A percentile compares a stretch with the other conserved stretches of the same genome.
These are phyloP conservation scores for Plasmodium knowlesi DNA, from an alignment of 169 alveolate species.

Conservation along the genomic window DNA sequence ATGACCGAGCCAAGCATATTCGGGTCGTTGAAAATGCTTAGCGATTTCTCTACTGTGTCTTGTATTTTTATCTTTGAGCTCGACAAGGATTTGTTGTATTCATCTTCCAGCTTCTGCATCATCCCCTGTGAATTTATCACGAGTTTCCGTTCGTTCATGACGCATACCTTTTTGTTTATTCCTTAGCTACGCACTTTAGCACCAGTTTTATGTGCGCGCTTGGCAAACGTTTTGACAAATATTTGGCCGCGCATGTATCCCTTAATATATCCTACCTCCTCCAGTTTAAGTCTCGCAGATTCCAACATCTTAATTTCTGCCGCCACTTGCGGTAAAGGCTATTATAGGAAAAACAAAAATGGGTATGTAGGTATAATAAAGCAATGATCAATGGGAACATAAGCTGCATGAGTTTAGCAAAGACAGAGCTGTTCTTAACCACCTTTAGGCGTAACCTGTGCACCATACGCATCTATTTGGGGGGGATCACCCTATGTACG, in stretches of 20 bases:
- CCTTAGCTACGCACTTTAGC: neutral
- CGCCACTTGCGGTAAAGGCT: slow-evolving; percentile 87
- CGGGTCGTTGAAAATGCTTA: slow-evolving; percentile 66
- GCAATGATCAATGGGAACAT: neutral
- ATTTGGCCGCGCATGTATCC: neutral
- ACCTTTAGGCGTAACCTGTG: neutral
- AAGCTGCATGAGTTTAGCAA: neutral
- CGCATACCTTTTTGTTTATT: neutral
- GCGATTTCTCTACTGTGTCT: slow-evolving; percentile 42
- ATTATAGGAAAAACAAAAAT: neutral
- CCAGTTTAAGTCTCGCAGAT: slow-evolving; percentile 80
- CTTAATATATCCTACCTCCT: slow-evolving; percentile 71
- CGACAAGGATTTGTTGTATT: slow-evolving; percentile 58
- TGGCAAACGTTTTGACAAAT: neutral
- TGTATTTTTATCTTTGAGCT: slow-evolving; percentile 46
- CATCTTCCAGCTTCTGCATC: slow-evolving; percentile 73
- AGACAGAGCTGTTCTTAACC: neutral
- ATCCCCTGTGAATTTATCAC: slow-evolving; percentile 30
- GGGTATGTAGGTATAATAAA: neutral
- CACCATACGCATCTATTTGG: neutral
- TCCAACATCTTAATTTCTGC: slow-evolving; percentile 79
- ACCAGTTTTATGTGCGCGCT: neutral
- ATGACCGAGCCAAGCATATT: slow-evolving; percentile 38
- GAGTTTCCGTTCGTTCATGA: neutral
- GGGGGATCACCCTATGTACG: neutral